phyloP scores from a whole-genome alignment of 768 basidiomycete species.

The Tricholoma terreum region DNA sequence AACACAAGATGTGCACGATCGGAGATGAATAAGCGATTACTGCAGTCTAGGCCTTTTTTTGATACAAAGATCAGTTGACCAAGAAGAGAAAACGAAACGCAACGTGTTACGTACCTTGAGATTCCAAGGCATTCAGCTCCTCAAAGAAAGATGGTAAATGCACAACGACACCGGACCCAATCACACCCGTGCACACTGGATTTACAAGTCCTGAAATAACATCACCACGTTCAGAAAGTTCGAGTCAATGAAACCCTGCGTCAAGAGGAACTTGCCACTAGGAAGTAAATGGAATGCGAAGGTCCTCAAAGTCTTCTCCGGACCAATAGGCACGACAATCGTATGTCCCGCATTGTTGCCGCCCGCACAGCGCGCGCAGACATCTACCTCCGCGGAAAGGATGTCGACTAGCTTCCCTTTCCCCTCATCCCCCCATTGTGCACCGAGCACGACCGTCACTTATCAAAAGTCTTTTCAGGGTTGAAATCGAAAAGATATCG shows the following conservation, averaged over 20 bases:
- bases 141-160: constrained; percentile 94
- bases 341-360: constrained; percentile 99
- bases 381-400: constrained; percentile 81
- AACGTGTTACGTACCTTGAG: constrained; percentile 61
- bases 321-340: constrained; percentile 77
- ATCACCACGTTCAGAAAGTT: no score
- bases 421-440: constrained; percentile 93
- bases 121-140: constrained; percentile 83
- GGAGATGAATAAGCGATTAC: constrained; percentile 83
- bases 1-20: constrained; percentile 97
- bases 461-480: not conserved
- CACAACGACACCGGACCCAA: constrained; percentile 95
- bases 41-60: constrained; percentile 77
- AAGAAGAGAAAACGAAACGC: not conserved
- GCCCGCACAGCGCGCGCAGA: constrained; percentile 95
- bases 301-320: constrained; percentile 70
- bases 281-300: constrained; percentile 97
- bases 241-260: not conserved
- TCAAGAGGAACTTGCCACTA: constrained; percentile 57
- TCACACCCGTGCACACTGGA: constrained; percentile 77
- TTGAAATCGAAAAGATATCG: not conserved
- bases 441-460: constrained; percentile 76
- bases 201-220: constrained; percentile 71
- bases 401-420: constrained; percentile 98
- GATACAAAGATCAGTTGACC: not conserved